These are phyloP conservation scores for Coccomyxa subellipsoidea DNA, from an alignment of 163 green algal species.

Conservation along the genomic window DNA sequence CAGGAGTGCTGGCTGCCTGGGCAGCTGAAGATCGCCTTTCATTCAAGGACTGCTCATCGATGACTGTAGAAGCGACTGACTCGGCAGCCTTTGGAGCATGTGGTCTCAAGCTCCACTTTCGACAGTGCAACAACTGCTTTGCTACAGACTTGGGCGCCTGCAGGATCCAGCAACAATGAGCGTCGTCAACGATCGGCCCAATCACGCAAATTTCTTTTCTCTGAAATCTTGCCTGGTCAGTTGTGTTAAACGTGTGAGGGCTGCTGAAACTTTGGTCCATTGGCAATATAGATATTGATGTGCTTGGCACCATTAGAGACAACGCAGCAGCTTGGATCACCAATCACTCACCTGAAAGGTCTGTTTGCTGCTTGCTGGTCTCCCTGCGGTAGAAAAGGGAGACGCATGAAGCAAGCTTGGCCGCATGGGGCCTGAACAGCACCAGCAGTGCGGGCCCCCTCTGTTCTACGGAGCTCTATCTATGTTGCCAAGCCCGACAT, in stretches of 20 bases:
- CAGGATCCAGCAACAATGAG: not conserved
- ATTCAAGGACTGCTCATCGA: not conserved
- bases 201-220: too few species aligned
- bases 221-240: too few species aligned
- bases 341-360: not conserved
- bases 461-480: not conserved
- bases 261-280: not conserved
- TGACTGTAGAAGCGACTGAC: too few species aligned
- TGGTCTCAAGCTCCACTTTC: not conserved
- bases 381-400: not conserved
- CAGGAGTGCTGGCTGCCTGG: not conserved
- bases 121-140: not conserved
- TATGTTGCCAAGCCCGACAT: not conserved
- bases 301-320: not conserved
- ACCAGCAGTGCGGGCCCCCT: not conserved
- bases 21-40: not conserved
- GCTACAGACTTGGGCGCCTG: not conserved
- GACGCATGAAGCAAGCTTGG: not conserved
- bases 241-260: too few species aligned
- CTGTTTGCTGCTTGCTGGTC: not conserved
- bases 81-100: not conserved
- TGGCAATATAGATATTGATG: not conserved
- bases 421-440: not conserved
- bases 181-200: too few species aligned
- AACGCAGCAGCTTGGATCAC: not conserved